Percentiles rank a stretch among this genome's conserved stretches.
These are phyloP conservation scores for Xylaria bambusicola DNA, from an alignment of 495 filamentous ascomycete species.

Conservation along the genomic window DNA sequence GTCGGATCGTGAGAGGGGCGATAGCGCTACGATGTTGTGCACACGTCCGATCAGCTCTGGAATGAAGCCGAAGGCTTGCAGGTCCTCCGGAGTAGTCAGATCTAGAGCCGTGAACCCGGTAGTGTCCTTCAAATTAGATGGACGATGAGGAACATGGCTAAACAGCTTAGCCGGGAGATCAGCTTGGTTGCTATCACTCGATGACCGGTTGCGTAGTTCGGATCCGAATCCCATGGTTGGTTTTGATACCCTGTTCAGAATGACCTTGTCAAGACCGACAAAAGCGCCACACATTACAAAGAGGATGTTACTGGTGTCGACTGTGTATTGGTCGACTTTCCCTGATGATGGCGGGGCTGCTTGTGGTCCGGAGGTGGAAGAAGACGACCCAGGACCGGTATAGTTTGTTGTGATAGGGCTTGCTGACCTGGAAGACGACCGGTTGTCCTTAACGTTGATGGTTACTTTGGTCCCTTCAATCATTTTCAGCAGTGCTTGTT, in stretches of 20 bases:
- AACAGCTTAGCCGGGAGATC: slow-evolving; percentile 47
- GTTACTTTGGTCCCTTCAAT: slow-evolving; percentile 95
- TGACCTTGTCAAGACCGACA: slow-evolving; percentile 84
- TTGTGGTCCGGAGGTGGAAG: slow-evolving; percentile 33
- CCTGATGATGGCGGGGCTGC: slow-evolving; percentile 41
- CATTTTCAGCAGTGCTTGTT: slow-evolving; percentile 93
- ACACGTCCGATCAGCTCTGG: slow-evolving; percentile 91
- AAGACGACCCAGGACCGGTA: slow-evolving; percentile 35
- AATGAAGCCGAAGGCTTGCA: slow-evolving; percentile 91
- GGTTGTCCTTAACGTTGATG: slow-evolving; percentile 80
- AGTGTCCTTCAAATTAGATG: slow-evolving; percentile 18
- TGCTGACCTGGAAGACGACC: slow-evolving; percentile 50
- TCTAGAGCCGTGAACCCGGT: slow-evolving; percentile 73
- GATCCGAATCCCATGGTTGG: slow-evolving; percentile 93
- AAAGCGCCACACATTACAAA: slow-evolving; percentile 97
- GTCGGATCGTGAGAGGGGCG: slow-evolving; percentile 73
- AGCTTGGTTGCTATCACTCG: slow-evolving; percentile 35
- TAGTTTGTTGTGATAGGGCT: slow-evolving; percentile 43
- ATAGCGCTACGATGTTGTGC: slow-evolving; percentile 81
- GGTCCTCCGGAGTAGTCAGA: slow-evolving; percentile 75
- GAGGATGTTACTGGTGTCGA: slow-evolving; percentile 93
- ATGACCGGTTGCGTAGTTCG: slow-evolving; percentile 59
- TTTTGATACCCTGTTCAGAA: slow-evolving; percentile 81
- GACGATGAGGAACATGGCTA: slow-evolving; percentile 42
- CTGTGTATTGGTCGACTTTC: slow-evolving; percentile 84